Percentiles rank a stretch among this genome's conserved stretches.
Evolutionary conservation across 768 basidiomycete genomes (phyloP).

Genomic region (Leccinum truebloodii): DNA sequence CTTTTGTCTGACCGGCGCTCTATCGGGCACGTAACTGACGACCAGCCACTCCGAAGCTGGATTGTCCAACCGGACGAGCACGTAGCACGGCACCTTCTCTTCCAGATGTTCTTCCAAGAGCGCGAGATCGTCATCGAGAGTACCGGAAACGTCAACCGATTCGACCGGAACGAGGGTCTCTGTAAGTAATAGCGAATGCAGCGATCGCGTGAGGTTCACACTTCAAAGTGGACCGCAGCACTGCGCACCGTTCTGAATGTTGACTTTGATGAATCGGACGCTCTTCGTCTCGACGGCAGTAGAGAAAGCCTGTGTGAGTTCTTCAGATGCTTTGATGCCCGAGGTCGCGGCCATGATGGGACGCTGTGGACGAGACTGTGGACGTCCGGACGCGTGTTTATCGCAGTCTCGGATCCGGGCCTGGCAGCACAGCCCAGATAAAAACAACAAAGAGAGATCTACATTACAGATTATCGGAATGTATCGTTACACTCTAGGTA

Average conservation of each 20-base stretch:
- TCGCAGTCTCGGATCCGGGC: not conserved
- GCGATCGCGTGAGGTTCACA: constrained; percentile 25
- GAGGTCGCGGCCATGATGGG: constrained; percentile 68
- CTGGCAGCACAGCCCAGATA: not conserved
- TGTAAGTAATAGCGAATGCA: constrained; percentile 29
- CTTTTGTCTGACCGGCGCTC: constrained; percentile 81
- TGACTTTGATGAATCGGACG: constrained; percentile 75
- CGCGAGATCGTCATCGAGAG: constrained; percentile 62
- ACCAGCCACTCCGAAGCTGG: constrained; percentile 68
- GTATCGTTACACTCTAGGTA: constrained; percentile 33
- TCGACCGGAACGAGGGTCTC: constrained; percentile 68
- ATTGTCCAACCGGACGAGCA: constrained; percentile 65
- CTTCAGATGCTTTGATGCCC: constrained; percentile 64
- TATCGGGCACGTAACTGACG: constrained; percentile 81
- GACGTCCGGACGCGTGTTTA: not conserved
- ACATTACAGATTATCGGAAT: constrained; percentile 36
- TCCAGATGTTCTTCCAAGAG: constrained; percentile 59
- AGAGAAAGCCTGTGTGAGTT: constrained; percentile 60
- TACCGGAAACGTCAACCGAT: constrained; percentile 47
- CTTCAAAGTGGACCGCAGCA: constrained; percentile 6
- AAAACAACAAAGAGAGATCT: constrained; percentile 21
- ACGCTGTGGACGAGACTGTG: not conserved
- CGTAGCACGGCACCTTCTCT: constrained; percentile 68
- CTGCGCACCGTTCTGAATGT: constrained; percentile 69
- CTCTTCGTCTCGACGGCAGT: constrained; percentile 49